Evolutionary conservation across 257 asterid genomes (phyloP).

Genomic region (Buddleja alternifolia): DNA sequence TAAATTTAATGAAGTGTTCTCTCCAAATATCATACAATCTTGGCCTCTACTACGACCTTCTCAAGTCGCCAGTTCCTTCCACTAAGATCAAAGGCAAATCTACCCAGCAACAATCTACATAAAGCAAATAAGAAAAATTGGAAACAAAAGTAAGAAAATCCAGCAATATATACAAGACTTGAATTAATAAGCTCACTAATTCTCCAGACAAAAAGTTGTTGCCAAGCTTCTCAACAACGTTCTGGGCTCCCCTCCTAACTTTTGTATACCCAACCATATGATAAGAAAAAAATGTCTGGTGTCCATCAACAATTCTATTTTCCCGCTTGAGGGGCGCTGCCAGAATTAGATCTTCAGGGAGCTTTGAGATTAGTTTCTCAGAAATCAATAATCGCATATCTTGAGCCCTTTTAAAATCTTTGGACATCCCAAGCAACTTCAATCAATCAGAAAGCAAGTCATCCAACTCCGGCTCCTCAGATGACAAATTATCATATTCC

Average conservation of each 20-base stretch:
- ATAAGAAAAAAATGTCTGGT: neutral
- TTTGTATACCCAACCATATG: conserved; percentile 16
- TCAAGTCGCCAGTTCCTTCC: conserved; percentile 11
- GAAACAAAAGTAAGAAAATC: neutral
- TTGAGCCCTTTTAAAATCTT: no score
- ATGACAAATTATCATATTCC: conserved; percentile 56
- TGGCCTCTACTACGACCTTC: conserved; percentile 13
- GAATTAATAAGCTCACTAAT: conserved; percentile 24
- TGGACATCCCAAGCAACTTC: conserved; percentile 1
- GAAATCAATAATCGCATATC: neutral
- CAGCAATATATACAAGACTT: conserved; percentile 31
- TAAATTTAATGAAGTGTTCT: conserved; percentile 16
- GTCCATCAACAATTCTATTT: conserved; percentile 4
- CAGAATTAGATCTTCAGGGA: conserved; percentile 23
- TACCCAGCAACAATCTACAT: conserved; percentile 25
- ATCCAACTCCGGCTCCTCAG: conserved; percentile 83
- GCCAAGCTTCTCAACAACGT: conserved; percentile 13
- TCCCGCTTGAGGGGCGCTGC: conserved; percentile 16
- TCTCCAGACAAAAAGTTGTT: conserved; percentile 26
- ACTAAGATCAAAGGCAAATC: conserved; percentile 20
- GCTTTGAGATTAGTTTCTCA: neutral
- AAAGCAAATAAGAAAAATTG: neutral
- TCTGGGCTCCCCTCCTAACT: neutral
- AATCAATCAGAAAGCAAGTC: conserved; percentile 81
- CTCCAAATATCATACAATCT: conserved; percentile 27